Evolutionary conservation across 352 stramenopile species (phyloP), one percentile per base, ranked within the genome.

Genomic region (Phytophthora melonis): DNA sequence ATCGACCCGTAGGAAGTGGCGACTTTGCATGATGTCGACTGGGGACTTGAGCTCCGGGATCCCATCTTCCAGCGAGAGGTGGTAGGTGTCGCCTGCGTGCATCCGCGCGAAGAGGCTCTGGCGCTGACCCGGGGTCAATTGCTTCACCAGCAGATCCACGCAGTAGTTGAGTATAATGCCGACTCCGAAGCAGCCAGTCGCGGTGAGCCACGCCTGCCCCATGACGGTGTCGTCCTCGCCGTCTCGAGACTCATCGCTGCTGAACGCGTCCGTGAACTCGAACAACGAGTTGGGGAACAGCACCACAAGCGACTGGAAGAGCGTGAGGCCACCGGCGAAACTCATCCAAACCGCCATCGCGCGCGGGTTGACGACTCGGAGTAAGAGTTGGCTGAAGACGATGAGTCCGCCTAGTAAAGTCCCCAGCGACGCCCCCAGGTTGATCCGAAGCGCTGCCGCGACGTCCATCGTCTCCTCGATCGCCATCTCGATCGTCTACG

Each of bases 161-260:
- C 54, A 58, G 62, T 83, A 85, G 58, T 87, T 81, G 19, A 88
- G 55, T 7, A 77, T 55, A n/a, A 98, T 89, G 36, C 93, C 92
- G 16, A 70, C 85, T 79, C 95, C 94, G 73, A 98, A 97, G 75
- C 83, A 96, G 2, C 86, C 65, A 5, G 93, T 97, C 8, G 88
- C 80, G 63, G 83, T 91, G 41, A 96, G 66, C 78, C 93, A 95
- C 0, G 84, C 89, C 25, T 90, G 70, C 3, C 77, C 78, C 8
- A 41, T 77, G 8, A 71, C 62, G 5, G 53, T 74, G 36, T 72
- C 61, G 16, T 74, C 58, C 10, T 34, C n/a, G 8, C 52, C 16
- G 30, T 63, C 74, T n/a, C 23, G 18, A 36, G 50, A 30, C 9
- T 86, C 71, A 11, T n/a, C n/a, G 8, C 50, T 21, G 34, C 56